Percentiles rank a stretch among this genome's conserved stretches.
Evolutionary conservation across 2,329 filamentous ascomycete species (phyloP).

Genomic region (Xylariaceae sp.): DNA sequence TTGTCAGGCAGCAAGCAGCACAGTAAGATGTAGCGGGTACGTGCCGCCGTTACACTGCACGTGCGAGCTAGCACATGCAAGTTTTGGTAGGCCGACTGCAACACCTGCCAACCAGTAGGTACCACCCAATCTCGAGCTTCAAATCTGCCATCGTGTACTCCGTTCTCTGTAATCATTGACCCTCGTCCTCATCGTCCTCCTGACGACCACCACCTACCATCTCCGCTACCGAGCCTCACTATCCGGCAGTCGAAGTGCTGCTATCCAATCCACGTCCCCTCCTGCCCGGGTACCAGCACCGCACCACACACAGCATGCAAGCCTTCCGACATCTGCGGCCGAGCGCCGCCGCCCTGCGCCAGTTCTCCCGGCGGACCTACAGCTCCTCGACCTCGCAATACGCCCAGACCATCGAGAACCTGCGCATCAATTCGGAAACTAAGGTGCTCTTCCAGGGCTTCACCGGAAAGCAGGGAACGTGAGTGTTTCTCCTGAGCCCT

Average conservation of each 20-base stretch:
- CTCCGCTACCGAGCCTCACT: conserved; percentile 3
- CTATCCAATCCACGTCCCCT: conserved; percentile 8
- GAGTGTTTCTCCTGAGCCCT: too few species aligned
- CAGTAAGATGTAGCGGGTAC: too few species aligned
- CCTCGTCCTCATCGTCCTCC: too few species aligned
- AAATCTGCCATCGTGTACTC: too few species aligned
- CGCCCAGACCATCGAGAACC: conserved; percentile 68
- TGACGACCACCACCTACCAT: not conserved
- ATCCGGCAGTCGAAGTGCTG: conserved; percentile 5
- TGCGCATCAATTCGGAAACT: conserved; percentile 87
- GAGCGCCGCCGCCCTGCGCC: conserved; percentile 62
- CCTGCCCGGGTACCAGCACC: too few species aligned
- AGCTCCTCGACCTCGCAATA: conserved; percentile 64
- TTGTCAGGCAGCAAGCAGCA: too few species aligned
- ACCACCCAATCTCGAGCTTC: too few species aligned
- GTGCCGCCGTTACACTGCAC: too few species aligned
- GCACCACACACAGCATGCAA: conserved; percentile 79
- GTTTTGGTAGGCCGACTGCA: too few species aligned
- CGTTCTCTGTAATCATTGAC: too few species aligned
- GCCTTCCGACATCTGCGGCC: conserved; percentile 65
- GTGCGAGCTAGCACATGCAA: too few species aligned
- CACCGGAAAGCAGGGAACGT: conserved; percentile 95
- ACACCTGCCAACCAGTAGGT: too few species aligned
- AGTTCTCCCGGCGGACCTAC: conserved; percentile 61
- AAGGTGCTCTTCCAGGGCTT: conserved; percentile 97